Percentiles rank a stretch among this genome's conserved stretches.
Evolutionary conservation across 2,329 filamentous ascomycete species (phyloP).

Genomic region (Xenosphaeropsis pyriputrescens): DNA sequence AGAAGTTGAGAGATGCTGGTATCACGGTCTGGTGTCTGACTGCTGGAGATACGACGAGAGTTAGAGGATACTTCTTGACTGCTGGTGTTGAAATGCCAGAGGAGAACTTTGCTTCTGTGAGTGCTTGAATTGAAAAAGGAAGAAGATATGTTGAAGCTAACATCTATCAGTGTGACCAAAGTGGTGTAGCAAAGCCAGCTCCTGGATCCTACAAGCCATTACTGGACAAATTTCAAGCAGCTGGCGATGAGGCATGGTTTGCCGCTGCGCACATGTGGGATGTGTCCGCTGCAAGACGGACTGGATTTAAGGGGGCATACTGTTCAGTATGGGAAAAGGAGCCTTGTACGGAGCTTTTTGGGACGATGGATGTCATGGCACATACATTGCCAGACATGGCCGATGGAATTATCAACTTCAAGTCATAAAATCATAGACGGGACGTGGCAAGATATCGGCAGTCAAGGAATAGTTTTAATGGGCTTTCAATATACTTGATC

Average conservation of each 20-base stretch:
- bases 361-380: constrained; percentile 31
- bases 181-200: constrained; percentile 34
- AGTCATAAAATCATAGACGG: too few species aligned
- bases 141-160: too few species aligned
- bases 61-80: constrained; percentile 32
- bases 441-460: too few species aligned
- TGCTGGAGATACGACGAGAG: constrained; percentile 30
- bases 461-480: too few species aligned
- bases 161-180: constrained; percentile 23
- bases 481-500: too few species aligned
- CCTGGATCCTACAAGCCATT: constrained; percentile 28
- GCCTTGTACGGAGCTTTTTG: constrained; percentile 30
- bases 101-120: constrained; percentile 28
- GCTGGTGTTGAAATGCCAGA: constrained; percentile 30
- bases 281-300: constrained; percentile 30
- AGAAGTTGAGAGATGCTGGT: constrained; percentile 24
- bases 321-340: constrained; percentile 35
- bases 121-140: too few species aligned
- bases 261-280: constrained; percentile 45
- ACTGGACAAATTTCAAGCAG: constrained; percentile 21
- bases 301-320: constrained; percentile 34
- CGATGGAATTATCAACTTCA: constrained; percentile 17
- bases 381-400: constrained; percentile 30
- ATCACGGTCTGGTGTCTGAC: constrained; percentile 39
- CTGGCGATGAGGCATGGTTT: constrained; percentile 31